A percentile compares a stretch with the other conserved stretches of the same genome.
Evolutionary conservation across 805 yeast genomes (phyloP).

Genomic region (Candida odintsovae): DNA sequence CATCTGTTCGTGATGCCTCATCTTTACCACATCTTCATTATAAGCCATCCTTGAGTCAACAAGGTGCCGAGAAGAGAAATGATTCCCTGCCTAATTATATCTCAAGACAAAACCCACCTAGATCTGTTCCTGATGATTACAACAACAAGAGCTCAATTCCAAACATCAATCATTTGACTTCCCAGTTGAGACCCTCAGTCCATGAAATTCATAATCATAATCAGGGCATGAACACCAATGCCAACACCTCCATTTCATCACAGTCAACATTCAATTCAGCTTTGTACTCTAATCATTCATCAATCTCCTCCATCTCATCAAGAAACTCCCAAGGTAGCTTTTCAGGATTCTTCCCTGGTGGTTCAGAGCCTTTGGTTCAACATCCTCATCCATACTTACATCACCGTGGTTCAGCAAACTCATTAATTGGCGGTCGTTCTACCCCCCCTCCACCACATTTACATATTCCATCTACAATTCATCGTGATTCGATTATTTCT

Average conservation of each 20-base stretch:
- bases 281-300: slow-evolving; percentile 19
- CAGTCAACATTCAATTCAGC: slow-evolving; percentile 18
- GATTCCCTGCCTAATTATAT: slow-evolving; percentile 16
- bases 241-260: slow-evolving; percentile 13
- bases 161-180: slow-evolving; percentile 11
- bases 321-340: slow-evolving; percentile 19
- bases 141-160: slow-evolving; percentile 12
- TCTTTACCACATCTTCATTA: slow-evolving; percentile 15
- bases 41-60: slow-evolving; percentile 2
- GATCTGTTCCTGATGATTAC: slow-evolving; percentile 18
- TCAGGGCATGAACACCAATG: not conserved
- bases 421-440: not conserved
- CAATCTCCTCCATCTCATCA: slow-evolving; percentile 21
- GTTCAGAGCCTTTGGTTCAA: not conserved
- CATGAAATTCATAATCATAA: slow-evolving; percentile 11
- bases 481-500: not conserved
- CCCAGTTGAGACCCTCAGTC: slow-evolving; percentile 22
- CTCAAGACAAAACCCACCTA: slow-evolving; percentile 15
- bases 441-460: not conserved
- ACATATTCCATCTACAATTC: not conserved
- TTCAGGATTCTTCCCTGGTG: slow-evolving; percentile 7
- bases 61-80: slow-evolving; percentile 7
- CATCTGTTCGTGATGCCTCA: not conserved
- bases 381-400: not conserved
- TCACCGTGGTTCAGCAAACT: not conserved